Evolutionary conservation across 108 stramenopile species (phyloP).

Genomic region (Pelagomonas calceolata): DNA sequence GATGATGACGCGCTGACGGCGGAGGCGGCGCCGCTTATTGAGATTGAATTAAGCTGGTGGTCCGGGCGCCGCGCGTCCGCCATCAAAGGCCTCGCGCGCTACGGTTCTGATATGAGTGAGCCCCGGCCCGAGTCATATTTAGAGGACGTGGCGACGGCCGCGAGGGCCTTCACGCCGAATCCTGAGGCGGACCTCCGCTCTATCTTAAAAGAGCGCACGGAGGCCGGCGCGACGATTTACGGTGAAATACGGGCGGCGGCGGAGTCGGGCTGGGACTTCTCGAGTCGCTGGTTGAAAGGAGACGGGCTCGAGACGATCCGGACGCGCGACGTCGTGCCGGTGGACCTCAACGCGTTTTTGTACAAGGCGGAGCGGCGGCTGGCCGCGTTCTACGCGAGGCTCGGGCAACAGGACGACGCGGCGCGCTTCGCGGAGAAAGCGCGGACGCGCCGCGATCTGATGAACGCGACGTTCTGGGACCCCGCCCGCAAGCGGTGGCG

Average conservation of each 20-base stretch:
- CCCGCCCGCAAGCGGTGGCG: neutral
- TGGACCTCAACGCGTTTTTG: conserved; percentile 27
- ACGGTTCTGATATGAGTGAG: conserved; percentile 2
- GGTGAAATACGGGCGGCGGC: conserved; percentile 29
- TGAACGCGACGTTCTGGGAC: neutral
- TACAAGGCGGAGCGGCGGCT: neutral
- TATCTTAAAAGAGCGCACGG: neutral
- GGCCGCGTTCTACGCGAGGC: neutral
- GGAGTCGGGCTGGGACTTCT: conserved; percentile 47
- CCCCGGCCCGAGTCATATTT: conserved; percentile 27
- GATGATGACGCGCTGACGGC: neutral
- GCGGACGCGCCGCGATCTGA: neutral
- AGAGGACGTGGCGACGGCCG: conserved; percentile 9
- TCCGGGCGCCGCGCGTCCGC: neutral
- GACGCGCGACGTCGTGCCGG: conserved; percentile 27
- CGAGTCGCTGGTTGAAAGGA: conserved; percentile 32
- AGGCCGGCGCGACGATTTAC: conserved; percentile 9
- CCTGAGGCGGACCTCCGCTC: too few relatives aligned
- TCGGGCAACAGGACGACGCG: neutral
- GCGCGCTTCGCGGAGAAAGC: neutral
- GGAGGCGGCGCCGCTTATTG: neutral
- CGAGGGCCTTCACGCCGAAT: too few relatives aligned
- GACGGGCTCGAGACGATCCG: conserved; percentile 3
- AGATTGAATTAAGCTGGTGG: neutral
- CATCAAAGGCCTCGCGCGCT: conserved; percentile 11